These are phyloP conservation scores for Pleurotus salmoneostramineus DNA, from an alignment of 768 basidiomycete species.

Conservation along the genomic window DNA sequence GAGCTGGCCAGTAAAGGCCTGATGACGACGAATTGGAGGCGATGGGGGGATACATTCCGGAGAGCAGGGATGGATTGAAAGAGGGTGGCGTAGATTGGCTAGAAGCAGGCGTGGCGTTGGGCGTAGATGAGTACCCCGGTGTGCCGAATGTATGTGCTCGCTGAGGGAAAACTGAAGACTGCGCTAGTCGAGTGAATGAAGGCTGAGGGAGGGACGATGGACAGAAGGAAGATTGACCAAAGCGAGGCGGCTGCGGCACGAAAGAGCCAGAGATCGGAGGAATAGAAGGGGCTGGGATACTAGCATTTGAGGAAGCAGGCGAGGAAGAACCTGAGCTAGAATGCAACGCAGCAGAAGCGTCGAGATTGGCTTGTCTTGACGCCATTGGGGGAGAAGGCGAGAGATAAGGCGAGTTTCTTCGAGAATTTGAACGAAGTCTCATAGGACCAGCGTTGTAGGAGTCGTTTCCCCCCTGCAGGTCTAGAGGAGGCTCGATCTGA, in stretches of 20 bases:
- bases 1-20: background rate
- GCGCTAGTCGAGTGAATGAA: constrained; percentile 2
- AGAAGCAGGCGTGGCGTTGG: background rate
- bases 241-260: background rate
- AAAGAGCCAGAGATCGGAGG: background rate
- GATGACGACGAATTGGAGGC: background rate
- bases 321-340: background rate
- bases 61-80: background rate
- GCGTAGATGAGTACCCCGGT: background rate
- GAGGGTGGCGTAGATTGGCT: background rate
- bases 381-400: background rate
- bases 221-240: background rate
- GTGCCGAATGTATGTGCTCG: background rate
- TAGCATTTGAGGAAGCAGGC: background rate
- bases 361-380: background rate
- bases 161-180: constrained; percentile 1
- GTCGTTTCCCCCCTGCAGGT: constrained; percentile 22
- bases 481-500: background rate
- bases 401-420: background rate
- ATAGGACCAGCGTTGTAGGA: constrained; percentile 32
- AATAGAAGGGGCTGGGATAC: background rate
- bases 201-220: constrained; percentile 7
- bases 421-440: constrained; percentile 2
- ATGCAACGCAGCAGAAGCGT: background rate
- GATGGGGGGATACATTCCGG: background rate